These are phyloP conservation scores for Sporothrix curviconia DNA, from an alignment of 2,329 filamentous ascomycete genomes.

Conservation along the genomic window DNA sequence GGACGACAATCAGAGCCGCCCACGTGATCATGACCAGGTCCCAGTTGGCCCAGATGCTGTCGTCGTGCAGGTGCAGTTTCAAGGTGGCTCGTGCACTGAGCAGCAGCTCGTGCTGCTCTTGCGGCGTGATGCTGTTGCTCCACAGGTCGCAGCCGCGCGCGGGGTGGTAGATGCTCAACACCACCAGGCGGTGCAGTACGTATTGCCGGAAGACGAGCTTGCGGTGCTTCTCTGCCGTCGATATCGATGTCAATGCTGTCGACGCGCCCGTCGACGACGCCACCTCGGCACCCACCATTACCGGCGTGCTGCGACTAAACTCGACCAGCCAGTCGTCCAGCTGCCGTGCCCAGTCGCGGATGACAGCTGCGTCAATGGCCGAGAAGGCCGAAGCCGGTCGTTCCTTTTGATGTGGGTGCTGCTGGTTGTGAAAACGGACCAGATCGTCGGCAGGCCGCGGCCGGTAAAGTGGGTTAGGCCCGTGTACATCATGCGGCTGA, in stretches of 20 bases:
- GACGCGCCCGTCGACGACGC: not conserved
- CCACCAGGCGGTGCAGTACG: constrained; percentile 17
- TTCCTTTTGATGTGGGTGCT: not conserved
- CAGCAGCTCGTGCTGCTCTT: constrained; percentile 18
- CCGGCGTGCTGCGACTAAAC: constrained; percentile 13
- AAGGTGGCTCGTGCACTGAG: constrained; percentile 16
- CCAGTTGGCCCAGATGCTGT: constrained; percentile 19
- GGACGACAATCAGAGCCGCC: constrained; percentile 18
- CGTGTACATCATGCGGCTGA: constrained; percentile 19
- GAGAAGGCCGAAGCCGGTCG: constrained; percentile 6
- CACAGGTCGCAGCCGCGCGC: constrained; percentile 18
- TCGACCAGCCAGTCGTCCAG: constrained; percentile 18
- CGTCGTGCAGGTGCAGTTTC: constrained; percentile 17
- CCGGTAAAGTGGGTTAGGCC: constrained; percentile 18
- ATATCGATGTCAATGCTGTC: not conserved
- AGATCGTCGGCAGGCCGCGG: constrained; percentile 19
- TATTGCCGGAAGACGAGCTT: constrained; percentile 17
- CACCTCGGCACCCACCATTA: too few species aligned
- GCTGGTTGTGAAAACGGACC: constrained; percentile 13
- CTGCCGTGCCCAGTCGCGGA: constrained; percentile 19
- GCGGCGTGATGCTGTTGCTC: constrained; percentile 15
- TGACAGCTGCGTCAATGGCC: constrained; percentile 16
- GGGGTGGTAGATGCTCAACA: constrained; percentile 19
- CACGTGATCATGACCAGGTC: constrained; percentile 19
- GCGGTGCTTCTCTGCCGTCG: constrained; percentile 2